A percentile compares a stretch with the other conserved stretches of the same genome.
phyloP scores from a whole-genome alignment of 2,329 filamentous ascomycete species.

The Didymella segeticola region DNA sequence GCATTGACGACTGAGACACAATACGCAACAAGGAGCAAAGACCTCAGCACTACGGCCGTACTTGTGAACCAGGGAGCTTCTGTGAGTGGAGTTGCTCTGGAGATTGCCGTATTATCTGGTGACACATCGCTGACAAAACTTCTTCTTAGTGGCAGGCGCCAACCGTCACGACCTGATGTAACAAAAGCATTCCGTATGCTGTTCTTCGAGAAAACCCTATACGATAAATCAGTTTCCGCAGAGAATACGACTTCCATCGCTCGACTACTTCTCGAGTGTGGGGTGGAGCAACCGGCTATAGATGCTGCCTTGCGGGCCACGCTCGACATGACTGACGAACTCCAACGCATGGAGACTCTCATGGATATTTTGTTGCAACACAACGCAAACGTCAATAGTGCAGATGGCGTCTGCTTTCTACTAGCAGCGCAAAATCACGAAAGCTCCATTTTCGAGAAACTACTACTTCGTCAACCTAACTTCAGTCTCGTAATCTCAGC shows the following conservation, averaged over 20 bases:
- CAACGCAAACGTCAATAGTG: conserved; percentile 40
- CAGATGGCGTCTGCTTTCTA: conserved; percentile 39
- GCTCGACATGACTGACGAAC: conserved; percentile 23
- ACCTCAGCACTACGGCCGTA: conserved; percentile 35
- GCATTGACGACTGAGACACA: conserved; percentile 37
- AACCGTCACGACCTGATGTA: conserved; percentile 31
- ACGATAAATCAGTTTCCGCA: conserved; percentile 1
- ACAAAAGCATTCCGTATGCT: conserved; percentile 38
- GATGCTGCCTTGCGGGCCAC: conserved; percentile 33
- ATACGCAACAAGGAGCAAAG: conserved; percentile 26
- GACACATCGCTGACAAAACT: conserved; percentile 58
- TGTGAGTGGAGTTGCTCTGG: conserved; percentile 63
- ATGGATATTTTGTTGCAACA: conserved; percentile 37
- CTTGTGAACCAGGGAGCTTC: conserved; percentile 43
- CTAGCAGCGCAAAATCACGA: conserved; percentile 36
- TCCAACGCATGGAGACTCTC: conserved; percentile 17
- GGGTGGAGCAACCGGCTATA: conserved; percentile 40
- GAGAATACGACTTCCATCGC: conserved; percentile 22
- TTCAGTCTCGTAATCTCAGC: conserved; percentile 62
- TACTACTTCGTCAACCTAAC: conserved; percentile 54
- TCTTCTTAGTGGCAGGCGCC: conserved; percentile 54
- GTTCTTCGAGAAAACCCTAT: conserved; percentile 25
- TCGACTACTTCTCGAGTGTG: conserved; percentile 32
- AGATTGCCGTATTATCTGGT: conserved; percentile 61
- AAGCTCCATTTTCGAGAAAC: conserved; percentile 31